A percentile compares a stretch with the other conserved stretches of the same genome.
Conservation (phyloP, 768 basidiomycete genomes). For the Suillus placidus region DNA sequence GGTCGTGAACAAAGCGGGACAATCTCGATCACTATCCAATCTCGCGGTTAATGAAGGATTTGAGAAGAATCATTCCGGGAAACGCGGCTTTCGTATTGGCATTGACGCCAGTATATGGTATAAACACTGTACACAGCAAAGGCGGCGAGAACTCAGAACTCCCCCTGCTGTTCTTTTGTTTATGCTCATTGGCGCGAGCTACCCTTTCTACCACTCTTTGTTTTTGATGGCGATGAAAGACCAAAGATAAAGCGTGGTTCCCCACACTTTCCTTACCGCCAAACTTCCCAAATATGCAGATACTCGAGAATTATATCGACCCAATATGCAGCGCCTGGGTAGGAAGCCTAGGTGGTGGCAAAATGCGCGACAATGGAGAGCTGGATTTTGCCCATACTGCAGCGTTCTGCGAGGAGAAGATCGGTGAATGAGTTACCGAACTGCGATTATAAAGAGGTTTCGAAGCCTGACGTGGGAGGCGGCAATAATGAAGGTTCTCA, state of each 20-base stretch:
- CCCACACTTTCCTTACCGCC: constrained; percentile 18
- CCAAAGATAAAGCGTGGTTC: constrained; percentile 45
- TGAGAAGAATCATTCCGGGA: constrained; percentile 36
- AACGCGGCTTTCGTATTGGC: constrained; percentile 42
- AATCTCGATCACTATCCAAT: constrained; percentile 40
- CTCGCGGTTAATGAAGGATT: constrained; percentile 44
- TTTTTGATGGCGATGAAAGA: constrained; percentile 48
- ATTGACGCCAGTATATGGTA: constrained; percentile 44
- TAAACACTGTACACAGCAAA: constrained; percentile 30
- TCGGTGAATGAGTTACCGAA: constrained; percentile 29
- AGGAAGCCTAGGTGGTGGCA: constrained; percentile 17
- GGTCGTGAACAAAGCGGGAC: constrained; percentile 42
- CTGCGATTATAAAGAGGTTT: constrained; percentile 26
- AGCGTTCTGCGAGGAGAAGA: constrained; percentile 28
- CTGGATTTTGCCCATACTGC: constrained; percentile 25
- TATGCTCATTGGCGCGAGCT: constrained; percentile 38
- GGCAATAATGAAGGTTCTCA: constrained; percentile 22
- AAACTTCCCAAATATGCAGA: constrained; percentile 23
- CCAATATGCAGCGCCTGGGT: constrained; percentile 23
- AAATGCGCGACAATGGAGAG: constrained; percentile 23
- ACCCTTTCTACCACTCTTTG: constrained; percentile 47
- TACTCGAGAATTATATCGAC: constrained; percentile 25
- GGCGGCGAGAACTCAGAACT: constrained; percentile 47
- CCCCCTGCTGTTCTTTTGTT: constrained; percentile 47
- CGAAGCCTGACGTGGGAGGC: constrained; percentile 25